These are phyloP conservation scores for Hippophae rhamnoides DNA, from an alignment of 306 rosid genomes.

Conservation along the genomic window DNA sequence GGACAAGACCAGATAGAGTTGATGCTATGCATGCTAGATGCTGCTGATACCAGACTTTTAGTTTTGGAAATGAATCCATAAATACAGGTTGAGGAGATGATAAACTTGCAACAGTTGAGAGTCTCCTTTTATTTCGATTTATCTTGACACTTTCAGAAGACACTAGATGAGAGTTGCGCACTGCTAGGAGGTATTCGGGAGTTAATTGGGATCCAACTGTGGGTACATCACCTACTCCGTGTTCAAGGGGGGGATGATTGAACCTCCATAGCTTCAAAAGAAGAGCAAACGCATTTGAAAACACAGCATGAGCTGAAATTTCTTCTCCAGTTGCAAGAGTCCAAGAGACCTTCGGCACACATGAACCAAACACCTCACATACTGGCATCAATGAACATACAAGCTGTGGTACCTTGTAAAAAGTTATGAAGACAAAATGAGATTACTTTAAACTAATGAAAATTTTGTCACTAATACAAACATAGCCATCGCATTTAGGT, in stretches of 20 bases:
- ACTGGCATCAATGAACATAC: conserved; percentile 96
- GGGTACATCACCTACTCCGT: conserved; percentile 88
- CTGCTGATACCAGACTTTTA: conserved; percentile 88
- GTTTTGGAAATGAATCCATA: conserved; percentile 90
- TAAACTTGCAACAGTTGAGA: conserved; percentile 63
- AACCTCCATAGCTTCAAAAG: conserved; percentile 91
- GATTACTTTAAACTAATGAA: background rate
- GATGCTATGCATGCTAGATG: conserved; percentile 98
- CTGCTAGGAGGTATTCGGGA: conserved; percentile 81
- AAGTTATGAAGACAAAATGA: conserved; percentile 19
- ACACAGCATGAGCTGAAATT: conserved; percentile 84
- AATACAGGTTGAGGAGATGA: conserved; percentile 71
- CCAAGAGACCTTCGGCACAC: conserved; percentile 78
- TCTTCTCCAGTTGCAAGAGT: conserved; percentile 61
- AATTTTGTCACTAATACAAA: background rate
- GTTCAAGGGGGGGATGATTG: conserved; percentile 87
- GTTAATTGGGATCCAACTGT: conserved; percentile 89
- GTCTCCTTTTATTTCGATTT: conserved; percentile 64
- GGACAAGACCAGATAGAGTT: conserved; percentile 89
- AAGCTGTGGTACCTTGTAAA: conserved; percentile 83
- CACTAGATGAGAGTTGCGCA: conserved; percentile 71
- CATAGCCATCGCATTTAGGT: no score
- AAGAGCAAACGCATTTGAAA: conserved; percentile 90
- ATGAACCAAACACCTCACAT: conserved; percentile 96
- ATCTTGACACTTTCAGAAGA: conserved; percentile 43